Percentiles rank a stretch among this genome's conserved stretches.
These are phyloP conservation scores for Begonia loranthoides DNA, from an alignment of 306 rosid genomes.

Conservation along the genomic window DNA sequence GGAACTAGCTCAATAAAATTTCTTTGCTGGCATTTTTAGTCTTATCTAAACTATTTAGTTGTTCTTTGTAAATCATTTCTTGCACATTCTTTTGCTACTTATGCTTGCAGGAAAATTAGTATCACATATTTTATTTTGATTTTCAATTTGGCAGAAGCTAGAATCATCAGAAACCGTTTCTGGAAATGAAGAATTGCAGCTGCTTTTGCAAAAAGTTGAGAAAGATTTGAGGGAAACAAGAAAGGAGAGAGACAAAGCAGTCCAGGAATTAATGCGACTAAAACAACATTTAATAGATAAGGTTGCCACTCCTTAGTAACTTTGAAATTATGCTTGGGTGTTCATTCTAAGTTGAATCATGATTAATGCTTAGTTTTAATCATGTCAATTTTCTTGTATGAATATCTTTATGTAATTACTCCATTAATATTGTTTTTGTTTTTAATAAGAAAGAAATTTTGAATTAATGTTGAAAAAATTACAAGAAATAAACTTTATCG, in stretches of 20 bases:
- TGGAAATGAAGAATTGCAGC: slow-evolving; percentile 73
- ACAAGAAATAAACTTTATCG: no score
- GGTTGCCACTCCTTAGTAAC: slow-evolving; percentile 25
- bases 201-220: slow-evolving; percentile 39
- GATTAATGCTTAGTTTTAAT: background rate
- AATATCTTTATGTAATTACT: no score
- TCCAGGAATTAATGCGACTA: slow-evolving; percentile 73
- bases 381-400: no score
- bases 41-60: background rate
- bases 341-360: background rate
- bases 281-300: slow-evolving; percentile 94
- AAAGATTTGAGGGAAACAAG: slow-evolving; percentile 56
- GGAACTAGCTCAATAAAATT: background rate
- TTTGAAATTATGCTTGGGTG: background rate
- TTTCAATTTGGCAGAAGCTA: slow-evolving; percentile 21
- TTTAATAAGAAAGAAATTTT: no score
- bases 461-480: no score
- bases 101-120: background rate
- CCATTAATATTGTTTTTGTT: no score
- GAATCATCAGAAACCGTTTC: slow-evolving; percentile 44
- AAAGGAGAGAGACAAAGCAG: slow-evolving; percentile 66
- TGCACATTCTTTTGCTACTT: background rate
- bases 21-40: background rate
- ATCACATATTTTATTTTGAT: background rate
- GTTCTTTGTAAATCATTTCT: background rate